Base-by-base conservation (phyloP, 108 stramenopile species). In the Skeletonema tropicum region DNA sequence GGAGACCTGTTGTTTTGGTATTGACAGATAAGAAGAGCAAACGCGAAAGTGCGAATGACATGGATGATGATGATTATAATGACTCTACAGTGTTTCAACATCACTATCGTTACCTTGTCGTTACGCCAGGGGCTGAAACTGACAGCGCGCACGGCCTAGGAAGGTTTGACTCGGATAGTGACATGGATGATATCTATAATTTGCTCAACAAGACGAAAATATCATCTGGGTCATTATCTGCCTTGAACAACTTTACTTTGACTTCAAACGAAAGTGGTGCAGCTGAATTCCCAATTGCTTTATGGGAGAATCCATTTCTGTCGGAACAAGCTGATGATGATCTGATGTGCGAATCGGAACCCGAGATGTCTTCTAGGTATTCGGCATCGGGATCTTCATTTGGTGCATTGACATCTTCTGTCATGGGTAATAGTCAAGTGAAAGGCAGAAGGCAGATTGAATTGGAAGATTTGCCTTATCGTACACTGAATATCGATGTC, bases 241-340 rank as follows among this genome's bases (percentile, higher is more conserved):
- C 64, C 17, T 46, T 65, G 23, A 42, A 30, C n/a, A 49, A 41
- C 6, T 36, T 15, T 65, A 15, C 21, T 9, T 35, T 64, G 33
- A 71, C 70, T 30, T 57, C 70, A 15, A 66, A 57, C 39, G 76
- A 70, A 32, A 63, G 11, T 30, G 41, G 29, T 21, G 25, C 29
- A 45, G 45, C 30, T 30, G 59, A 31, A 26, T 74, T 74, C 38
- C 76, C 80, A 10, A 88, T 89, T 33, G 86, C 89, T 75, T 79
- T 86, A 72, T 94, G 93, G 93, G 93, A 94, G 70, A 77, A 91
- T 68, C 93, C 93, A 19, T 94, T 90, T 23, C 32, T 70, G 12
- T n/a, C 64, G 0, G 19, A 21, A 4, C 38, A 52, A 26, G 38
- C 49, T 10, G 33, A 49, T 6, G 35, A 31, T 63, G 23, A 38